Percentiles rank a stretch among this genome's conserved stretches.
Evolutionary conservation across 139 green algal species (phyloP).

Genomic region (Pycnococcus provasolii): DNA sequence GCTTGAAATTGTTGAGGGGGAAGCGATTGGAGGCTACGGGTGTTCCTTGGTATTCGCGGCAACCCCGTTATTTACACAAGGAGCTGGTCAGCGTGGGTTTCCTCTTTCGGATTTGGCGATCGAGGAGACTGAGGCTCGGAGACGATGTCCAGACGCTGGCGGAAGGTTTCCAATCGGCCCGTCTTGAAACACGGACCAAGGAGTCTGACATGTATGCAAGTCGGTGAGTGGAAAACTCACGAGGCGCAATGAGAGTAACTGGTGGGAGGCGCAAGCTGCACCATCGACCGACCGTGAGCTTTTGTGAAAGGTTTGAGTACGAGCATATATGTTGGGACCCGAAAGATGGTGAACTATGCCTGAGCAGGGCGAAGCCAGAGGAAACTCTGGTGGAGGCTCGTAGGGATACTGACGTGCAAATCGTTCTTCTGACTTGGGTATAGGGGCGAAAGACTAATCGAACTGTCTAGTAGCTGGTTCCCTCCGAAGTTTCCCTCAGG

Average conservation of each 20-base stretch:
- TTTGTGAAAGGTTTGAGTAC: slow-evolving; percentile 79
- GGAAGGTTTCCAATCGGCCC: slow-evolving; percentile 62
- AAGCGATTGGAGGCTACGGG: slow-evolving; percentile 62
- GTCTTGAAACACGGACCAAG: slow-evolving; percentile 96
- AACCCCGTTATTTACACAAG: slow-evolving; percentile 25
- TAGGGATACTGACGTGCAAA: slow-evolving; percentile 94
- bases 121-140: slow-evolving; percentile 53
- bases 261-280: slow-evolving; percentile 61
- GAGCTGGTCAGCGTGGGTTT: slow-evolving; percentile 73
- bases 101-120: slow-evolving; percentile 51
- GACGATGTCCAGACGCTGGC: slow-evolving; percentile 64
- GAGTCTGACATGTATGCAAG: slow-evolving; percentile 89
- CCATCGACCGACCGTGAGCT: slow-evolving; percentile 76
- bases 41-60: slow-evolving; percentile 39
- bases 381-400: slow-evolving; percentile 89
- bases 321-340: slow-evolving; percentile 77
- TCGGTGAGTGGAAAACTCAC: slow-evolving; percentile 76
- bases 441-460: slow-evolving; percentile 97
- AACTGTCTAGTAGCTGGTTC: slow-evolving; percentile 95
- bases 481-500: slow-evolving; percentile 86
- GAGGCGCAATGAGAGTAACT: slow-evolving; percentile 80
- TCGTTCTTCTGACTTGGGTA: slow-evolving; percentile 91
- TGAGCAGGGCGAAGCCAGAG: slow-evolving; percentile 84
- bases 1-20: slow-evolving; percentile 87
- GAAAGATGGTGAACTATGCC: slow-evolving; percentile 95